Percentiles rank a stretch among this genome's conserved stretches.
phyloP scores from a whole-genome alignment of 352 stramenopile species.

The Blastocystis sp. region DNA sequence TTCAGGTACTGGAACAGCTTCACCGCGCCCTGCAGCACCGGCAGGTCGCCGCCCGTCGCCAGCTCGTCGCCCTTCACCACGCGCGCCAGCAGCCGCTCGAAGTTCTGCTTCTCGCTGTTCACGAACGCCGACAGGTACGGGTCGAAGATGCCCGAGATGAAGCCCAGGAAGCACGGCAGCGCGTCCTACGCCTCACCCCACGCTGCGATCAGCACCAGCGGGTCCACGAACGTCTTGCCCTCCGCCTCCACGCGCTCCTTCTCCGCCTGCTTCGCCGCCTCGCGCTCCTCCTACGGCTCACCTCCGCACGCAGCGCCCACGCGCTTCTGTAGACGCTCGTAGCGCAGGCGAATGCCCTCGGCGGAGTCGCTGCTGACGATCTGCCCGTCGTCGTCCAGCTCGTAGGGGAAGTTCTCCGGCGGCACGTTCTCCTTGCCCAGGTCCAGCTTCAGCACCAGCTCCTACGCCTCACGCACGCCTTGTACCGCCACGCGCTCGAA shows the following conservation, averaged over 20 bases:
- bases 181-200: constrained; percentile 68
- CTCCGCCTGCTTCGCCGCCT: too few relatives aligned
- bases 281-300: constrained; percentile 69
- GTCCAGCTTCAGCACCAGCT: neutral
- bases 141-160: constrained; percentile 87
- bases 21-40: constrained; percentile 91
- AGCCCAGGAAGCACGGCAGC: constrained; percentile 74
- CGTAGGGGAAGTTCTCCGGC: constrained; percentile 33
- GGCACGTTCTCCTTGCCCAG: constrained; percentile 71
- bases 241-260: too few relatives aligned
- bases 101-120: constrained; percentile 88
- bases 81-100: constrained; percentile 87
- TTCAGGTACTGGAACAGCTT: constrained; percentile 98
- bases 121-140: constrained; percentile 96
- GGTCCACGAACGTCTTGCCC: constrained; percentile 73
- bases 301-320: constrained; percentile 61
- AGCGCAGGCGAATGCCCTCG: constrained; percentile 76
- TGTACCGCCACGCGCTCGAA: too few relatives aligned
- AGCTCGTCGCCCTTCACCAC: constrained; percentile 73
- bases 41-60: constrained; percentile 87
- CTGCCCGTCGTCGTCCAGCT: constrained; percentile 72
- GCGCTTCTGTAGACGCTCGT: constrained; percentile 70
- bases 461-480: too few relatives aligned
- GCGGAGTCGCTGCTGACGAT: constrained; percentile 75
- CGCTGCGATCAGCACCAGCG: constrained; percentile 65